These are phyloP conservation scores for Auricularia sp. DNA, from an alignment of 768 basidiomycete genomes.

Conservation along the genomic window DNA sequence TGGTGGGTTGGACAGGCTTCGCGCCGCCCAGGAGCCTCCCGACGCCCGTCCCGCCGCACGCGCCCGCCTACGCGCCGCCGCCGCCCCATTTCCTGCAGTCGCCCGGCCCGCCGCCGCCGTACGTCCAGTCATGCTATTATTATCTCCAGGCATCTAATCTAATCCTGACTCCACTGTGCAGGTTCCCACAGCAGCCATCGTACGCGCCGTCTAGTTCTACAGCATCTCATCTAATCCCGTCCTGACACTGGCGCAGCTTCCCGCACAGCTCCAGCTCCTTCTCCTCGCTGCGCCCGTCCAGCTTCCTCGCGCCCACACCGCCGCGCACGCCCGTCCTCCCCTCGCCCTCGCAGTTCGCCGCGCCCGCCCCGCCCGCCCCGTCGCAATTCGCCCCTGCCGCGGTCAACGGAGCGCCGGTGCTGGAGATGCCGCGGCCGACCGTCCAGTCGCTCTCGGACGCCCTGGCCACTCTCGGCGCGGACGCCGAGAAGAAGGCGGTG, in stretches of 20 bases:
- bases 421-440: background rate
- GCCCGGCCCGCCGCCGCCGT: background rate
- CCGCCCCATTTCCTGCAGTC: background rate
- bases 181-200: too few relatives aligned
- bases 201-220: too few relatives aligned
- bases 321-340: background rate
- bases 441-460: background rate
- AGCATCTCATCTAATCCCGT: too few relatives aligned
- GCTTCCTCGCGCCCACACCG: background rate
- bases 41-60: constrained; percentile 1
- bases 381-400: background rate
- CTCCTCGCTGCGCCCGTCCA: background rate
- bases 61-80: background rate
- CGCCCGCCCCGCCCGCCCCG: background rate
- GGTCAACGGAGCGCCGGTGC: background rate
- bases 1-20: background rate
- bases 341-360: background rate
- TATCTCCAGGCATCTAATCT: too few relatives aligned
- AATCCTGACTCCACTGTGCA: too few relatives aligned
- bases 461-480: background rate
- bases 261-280: too few relatives aligned
- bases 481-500: background rate
- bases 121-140: background rate
- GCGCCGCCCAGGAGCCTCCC: background rate
- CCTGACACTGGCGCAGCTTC: too few relatives aligned